These are phyloP conservation scores for Pestalotiopsis sp. DNA, from an alignment of 2,329 filamentous ascomycete species.

Conservation along the genomic window DNA sequence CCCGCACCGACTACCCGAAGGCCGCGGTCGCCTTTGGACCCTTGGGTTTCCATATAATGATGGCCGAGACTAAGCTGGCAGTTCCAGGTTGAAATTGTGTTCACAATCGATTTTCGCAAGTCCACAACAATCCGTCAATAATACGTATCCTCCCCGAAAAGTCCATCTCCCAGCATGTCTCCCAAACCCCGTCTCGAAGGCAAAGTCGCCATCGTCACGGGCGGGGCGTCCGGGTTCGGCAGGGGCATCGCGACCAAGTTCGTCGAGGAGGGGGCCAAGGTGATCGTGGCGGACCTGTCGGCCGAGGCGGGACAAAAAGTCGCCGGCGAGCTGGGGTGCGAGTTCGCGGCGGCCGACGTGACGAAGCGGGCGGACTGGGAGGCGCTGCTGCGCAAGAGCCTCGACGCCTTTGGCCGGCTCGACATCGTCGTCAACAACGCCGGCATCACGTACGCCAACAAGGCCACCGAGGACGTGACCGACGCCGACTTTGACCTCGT, in stretches of 20 bases:
- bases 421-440: slow-evolving; percentile 65
- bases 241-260: slow-evolving; percentile 61
- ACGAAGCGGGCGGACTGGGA: slow-evolving; percentile 55
- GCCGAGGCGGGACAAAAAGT: slow-evolving; percentile 48
- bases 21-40: background rate
- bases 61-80: background rate
- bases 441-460: slow-evolving; percentile 58
- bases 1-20: background rate
- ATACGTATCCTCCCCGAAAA: too few relatives aligned
- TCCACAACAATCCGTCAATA: too few relatives aligned
- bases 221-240: slow-evolving; percentile 64
- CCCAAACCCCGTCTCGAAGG: slow-evolving; percentile 34
- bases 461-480: slow-evolving; percentile 63
- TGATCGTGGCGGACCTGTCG: slow-evolving; percentile 64
- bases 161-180: slow-evolving; percentile 12
- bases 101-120: too few relatives aligned
- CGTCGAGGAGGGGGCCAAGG: slow-evolving; percentile 57
- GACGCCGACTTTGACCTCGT: slow-evolving; percentile 67
- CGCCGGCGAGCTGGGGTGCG: slow-evolving; percentile 43
- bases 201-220: slow-evolving; percentile 46
- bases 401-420: slow-evolving; percentile 49
- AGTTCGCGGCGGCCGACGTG: slow-evolving; percentile 49
- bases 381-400: slow-evolving; percentile 41
- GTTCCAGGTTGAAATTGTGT: too few relatives aligned
- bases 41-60: background rate